Base-by-base conservation (phyloP, 257 asterid genomes). In the Nicotiana sylvestris region DNA sequence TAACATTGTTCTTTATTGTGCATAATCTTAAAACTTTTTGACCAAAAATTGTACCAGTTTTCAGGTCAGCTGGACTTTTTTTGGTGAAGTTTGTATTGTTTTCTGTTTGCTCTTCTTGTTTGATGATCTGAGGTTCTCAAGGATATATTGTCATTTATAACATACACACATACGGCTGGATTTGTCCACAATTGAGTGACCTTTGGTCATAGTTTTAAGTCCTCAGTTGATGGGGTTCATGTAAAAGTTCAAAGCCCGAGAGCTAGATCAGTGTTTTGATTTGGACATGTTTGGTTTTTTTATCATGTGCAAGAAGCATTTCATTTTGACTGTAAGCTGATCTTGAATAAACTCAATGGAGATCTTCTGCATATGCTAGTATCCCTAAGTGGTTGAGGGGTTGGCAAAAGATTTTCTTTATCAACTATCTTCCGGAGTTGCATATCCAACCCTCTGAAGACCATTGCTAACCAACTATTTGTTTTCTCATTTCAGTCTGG, bases 401-500 rank as follows among this genome's bases (percentile, higher is more conserved):
- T 72, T 21, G 7, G 10, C 39, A 72, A 46, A 12, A 12, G 61
- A 46, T 46, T 72, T 46, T 46, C 61, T 72, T 72, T 53, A 25
- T 72, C 64, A 76, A 51, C 46, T 51, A 76, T 51, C 17, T 76
- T 16, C 64, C 29, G 1, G 9, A 51, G 64, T 13, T 29, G 64
- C 21, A 76, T 51, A 76, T 27, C 46, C 43, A 76, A 76, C 64
- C 3, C 80, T 27, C 64, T 51, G 70, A 29, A 76, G 11, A 29
- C n/a, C 29, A 15, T 6, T 29, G 27, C 61, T 76, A 7, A 51
- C 35, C 64, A 51, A 51, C 64, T 17, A 25, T 51, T 51, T 76
- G 25, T 29, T 76, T 16, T 60, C 10, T 6, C 80, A 76, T 76
- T 16, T 25, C 91, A 96, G 99, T 97, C 88, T 81, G 88, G 84